phyloP scores from a whole-genome alignment of 2,329 filamentous ascomycete genomes.

The Aquanectria penicillioides region DNA sequence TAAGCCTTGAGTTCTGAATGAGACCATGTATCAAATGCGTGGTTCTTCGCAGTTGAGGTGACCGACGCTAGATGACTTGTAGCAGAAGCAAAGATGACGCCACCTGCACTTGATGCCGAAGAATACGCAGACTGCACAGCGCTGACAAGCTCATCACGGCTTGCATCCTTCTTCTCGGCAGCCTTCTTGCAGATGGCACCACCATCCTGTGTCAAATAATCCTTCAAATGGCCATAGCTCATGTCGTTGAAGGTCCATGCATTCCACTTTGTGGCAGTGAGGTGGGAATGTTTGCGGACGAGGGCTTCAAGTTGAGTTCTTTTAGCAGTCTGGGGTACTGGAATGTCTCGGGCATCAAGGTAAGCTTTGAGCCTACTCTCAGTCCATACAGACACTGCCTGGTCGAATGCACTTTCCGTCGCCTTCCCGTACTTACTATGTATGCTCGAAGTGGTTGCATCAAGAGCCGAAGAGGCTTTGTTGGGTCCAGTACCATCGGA shows the following conservation, averaged over 20 bases:
- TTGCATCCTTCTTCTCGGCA: slow-evolving; percentile 70
- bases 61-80: slow-evolving; percentile 76
- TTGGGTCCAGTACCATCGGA: slow-evolving; percentile 71
- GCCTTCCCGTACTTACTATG: slow-evolving; percentile 81
- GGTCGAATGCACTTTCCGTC: slow-evolving; percentile 77
- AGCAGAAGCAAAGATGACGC: slow-evolving; percentile 69
- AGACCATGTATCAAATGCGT: slow-evolving; percentile 78
- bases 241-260: slow-evolving; percentile 86
- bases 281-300: slow-evolving; percentile 78
- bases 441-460: slow-evolving; percentile 78
- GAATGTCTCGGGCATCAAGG: slow-evolving; percentile 79
- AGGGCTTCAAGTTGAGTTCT: slow-evolving; percentile 78
- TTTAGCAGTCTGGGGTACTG: slow-evolving; percentile 77
- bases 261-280: slow-evolving; percentile 73
- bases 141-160: slow-evolving; percentile 77
- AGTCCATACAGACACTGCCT: slow-evolving; percentile 72
- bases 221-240: slow-evolving; percentile 74
- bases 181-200: slow-evolving; percentile 66
- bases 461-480: slow-evolving; percentile 69
- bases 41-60: slow-evolving; percentile 72
- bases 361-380: slow-evolving; percentile 82
- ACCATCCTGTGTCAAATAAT: slow-evolving; percentile 63
- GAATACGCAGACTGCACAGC: slow-evolving; percentile 70
- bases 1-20: slow-evolving; percentile 80
- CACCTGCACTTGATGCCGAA: slow-evolving; percentile 68